phyloP scores from a whole-genome alignment of 768 basidiomycete species.

The Suillus ampliporus region DNA sequence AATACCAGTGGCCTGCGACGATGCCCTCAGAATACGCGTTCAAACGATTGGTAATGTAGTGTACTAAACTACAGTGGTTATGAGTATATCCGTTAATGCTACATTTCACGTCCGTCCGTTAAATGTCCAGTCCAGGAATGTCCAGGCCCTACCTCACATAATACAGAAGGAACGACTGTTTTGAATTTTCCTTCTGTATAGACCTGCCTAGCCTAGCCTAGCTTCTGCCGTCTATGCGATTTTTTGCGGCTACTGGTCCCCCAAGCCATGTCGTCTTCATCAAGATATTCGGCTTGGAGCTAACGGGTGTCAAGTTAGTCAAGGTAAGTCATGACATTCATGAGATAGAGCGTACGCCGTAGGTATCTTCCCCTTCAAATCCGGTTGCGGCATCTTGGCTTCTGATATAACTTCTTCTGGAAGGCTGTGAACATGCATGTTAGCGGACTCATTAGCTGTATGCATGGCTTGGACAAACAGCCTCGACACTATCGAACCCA shows the following conservation, averaged over 20 bases:
- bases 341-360: conserved; percentile 22
- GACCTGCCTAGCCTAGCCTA: background rate
- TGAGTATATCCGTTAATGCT: background rate
- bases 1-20: background rate
- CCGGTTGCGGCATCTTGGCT: conserved; percentile 18
- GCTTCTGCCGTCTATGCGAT: background rate
- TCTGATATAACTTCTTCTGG: conserved; percentile 22
- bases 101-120: background rate
- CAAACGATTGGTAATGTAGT: background rate
- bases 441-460: background rate
- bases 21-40: background rate
- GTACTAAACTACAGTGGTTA: background rate
- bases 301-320: conserved; percentile 10
- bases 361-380: conserved; percentile 24
- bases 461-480: conserved; percentile 17
- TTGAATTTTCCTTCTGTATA: background rate
- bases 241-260: conserved; percentile 19
- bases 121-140: background rate
- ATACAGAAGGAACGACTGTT: background rate
- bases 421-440: conserved; percentile 14
- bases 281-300: conserved; percentile 31
- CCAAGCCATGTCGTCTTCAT: conserved; percentile 36
- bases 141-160: background rate
- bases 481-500: conserved; percentile 15
- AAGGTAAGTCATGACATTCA: background rate